These are phyloP conservation scores for Thelonectria rubi DNA, from an alignment of 2,329 filamentous ascomycete species.

Conservation along the genomic window DNA sequence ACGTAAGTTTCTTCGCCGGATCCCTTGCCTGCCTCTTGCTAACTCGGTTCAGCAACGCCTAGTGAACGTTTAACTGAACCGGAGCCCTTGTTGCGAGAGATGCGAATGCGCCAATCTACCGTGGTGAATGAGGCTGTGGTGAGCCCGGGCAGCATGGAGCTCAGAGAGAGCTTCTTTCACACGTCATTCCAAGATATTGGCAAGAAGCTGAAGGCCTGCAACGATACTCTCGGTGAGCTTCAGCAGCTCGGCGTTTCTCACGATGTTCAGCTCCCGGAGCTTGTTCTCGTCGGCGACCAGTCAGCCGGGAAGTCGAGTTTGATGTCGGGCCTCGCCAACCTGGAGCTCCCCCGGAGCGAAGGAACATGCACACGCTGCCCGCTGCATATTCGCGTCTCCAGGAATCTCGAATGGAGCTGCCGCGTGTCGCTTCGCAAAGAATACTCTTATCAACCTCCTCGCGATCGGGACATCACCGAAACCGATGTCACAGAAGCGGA, in stretches of 20 bases:
- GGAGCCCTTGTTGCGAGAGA: constrained; percentile 51
- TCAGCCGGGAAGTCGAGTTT: constrained; percentile 81
- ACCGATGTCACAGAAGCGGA: constrained; percentile 59
- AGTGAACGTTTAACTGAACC: constrained; percentile 48
- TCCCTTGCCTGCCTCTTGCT: constrained; percentile 7
- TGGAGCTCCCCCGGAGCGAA: constrained; percentile 74
- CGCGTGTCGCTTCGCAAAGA: constrained; percentile 71
- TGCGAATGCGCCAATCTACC: constrained; percentile 43
- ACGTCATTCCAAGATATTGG: constrained; percentile 64
- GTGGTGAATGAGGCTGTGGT: constrained; percentile 16
- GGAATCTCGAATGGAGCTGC: constrained; percentile 71
- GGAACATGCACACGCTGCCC: constrained; percentile 85
- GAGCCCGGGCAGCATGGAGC: constrained; percentile 41
- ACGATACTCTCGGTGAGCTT: constrained; percentile 73
- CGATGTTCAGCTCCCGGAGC: constrained; percentile 76
- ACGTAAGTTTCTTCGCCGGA: constrained; percentile 43
- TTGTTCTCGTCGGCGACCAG: constrained; percentile 87
- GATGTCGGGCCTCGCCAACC: constrained; percentile 72
- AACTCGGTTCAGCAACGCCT: constrained; percentile 46
- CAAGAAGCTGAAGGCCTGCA: constrained; percentile 69
- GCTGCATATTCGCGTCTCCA: constrained; percentile 77
- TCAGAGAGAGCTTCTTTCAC: constrained; percentile 52
- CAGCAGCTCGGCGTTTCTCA: constrained; percentile 78
- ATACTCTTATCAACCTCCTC: constrained; percentile 64
- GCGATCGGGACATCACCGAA: constrained; percentile 51